phyloP scores from a whole-genome alignment of 2,329 filamentous ascomycete species.

The Cadophora luteo-olivacea region DNA sequence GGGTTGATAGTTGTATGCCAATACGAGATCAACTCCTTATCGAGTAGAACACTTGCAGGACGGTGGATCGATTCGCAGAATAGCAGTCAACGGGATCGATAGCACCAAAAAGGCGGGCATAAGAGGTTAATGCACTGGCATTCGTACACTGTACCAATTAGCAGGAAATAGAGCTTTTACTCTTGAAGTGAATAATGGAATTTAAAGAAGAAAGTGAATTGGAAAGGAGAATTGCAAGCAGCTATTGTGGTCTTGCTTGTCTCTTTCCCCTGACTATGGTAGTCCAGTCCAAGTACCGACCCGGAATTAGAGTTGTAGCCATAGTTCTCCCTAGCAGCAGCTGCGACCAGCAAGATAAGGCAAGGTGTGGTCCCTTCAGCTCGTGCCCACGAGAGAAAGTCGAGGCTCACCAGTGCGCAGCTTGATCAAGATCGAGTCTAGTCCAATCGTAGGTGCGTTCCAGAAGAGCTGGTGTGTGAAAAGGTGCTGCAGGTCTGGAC shows the following conservation, averaged over 20 bases:
- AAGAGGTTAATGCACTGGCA: slow-evolving; percentile 2
- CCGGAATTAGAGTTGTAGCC: background rate
- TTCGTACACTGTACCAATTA: background rate
- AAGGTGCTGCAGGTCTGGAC: slow-evolving; percentile 15
- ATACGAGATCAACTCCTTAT: background rate
- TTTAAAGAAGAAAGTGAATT: background rate
- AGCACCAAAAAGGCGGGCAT: background rate
- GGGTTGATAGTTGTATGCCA: background rate
- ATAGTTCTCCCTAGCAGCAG: slow-evolving; percentile 9
- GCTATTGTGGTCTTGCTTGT: no score
- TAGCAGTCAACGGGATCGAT: background rate
- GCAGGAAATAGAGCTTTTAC: background rate
- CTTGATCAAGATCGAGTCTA: slow-evolving; percentile 9
- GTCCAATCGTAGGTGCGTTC: slow-evolving; percentile 11
- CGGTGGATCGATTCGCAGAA: background rate
- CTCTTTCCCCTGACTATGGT: background rate
- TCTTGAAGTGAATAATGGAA: slow-evolving; percentile 7
- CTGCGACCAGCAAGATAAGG: slow-evolving; percentile 9
- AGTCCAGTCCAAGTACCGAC: background rate
- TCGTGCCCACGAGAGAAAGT: slow-evolving; percentile 7
- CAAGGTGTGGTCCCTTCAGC: slow-evolving; percentile 16
- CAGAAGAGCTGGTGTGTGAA: background rate
- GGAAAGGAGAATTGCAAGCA: background rate
- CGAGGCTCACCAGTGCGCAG: slow-evolving; percentile 17
- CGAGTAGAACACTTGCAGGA: background rate